Conservation (phyloP, 208 protist genomes). For the Crithidia thermophila region DNA sequence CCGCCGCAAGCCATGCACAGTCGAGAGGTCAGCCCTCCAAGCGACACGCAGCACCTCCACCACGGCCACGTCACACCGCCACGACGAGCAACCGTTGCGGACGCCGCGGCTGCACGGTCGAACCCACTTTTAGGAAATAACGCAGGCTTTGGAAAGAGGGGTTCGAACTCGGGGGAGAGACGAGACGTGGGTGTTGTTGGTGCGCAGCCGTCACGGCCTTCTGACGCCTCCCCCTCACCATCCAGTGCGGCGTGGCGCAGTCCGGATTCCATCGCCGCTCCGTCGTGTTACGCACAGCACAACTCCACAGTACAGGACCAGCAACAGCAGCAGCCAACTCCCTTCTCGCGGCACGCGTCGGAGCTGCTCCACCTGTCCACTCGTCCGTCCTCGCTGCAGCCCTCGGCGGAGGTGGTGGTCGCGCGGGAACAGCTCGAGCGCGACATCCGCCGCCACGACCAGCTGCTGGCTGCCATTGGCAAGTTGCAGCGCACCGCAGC, state of each 20-base stretch:
- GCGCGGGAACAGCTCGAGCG: slow-evolving; percentile 55
- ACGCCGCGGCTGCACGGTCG: too few species aligned
- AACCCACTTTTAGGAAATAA: too few species aligned
- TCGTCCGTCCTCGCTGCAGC: background rate
- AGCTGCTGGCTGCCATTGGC: slow-evolving; percentile 65
- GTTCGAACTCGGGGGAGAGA: too few species aligned
- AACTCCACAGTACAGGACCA: background rate
- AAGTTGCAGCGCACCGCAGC: slow-evolving; percentile 69
- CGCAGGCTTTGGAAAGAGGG: too few species aligned
- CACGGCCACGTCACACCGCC: background rate
- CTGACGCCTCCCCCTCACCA: too few species aligned
- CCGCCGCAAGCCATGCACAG: background rate
- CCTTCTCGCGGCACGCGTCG: background rate
- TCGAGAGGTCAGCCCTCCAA: background rate
- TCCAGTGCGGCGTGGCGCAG: too few species aligned
- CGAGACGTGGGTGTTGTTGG: too few species aligned
- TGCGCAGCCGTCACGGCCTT: too few species aligned
- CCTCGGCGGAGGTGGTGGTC: background rate
- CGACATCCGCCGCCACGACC: slow-evolving; percentile 68
- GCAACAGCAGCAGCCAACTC: background rate
- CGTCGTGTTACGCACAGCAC: too few species aligned
- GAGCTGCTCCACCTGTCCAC: background rate
- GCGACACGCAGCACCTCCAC: background rate
- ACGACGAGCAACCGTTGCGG: background rate
- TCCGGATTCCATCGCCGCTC: too few species aligned